phyloP scores from a whole-genome alignment of 2,329 filamentous ascomycete species.

The Fusarium newnesense region DNA sequence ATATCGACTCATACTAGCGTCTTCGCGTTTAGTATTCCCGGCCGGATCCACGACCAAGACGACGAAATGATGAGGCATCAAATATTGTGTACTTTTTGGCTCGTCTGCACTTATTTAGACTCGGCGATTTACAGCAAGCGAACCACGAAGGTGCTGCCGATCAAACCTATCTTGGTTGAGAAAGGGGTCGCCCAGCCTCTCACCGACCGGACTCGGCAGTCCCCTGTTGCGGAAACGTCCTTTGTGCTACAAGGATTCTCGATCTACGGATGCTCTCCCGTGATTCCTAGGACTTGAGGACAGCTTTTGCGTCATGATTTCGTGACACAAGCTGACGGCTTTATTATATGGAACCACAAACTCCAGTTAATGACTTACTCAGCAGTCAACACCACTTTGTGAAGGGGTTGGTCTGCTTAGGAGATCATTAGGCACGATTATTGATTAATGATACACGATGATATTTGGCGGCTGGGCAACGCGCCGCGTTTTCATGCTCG shows the following conservation, averaged over 20 bases:
- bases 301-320: conserved; percentile 7
- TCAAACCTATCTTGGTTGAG: neutral
- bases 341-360: neutral
- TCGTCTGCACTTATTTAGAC: conserved; percentile 9
- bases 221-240: neutral
- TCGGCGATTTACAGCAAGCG: neutral
- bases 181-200: neutral
- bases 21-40: conserved; percentile 8
- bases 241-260: conserved; percentile 10
- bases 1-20: conserved; percentile 31
- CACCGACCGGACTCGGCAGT: conserved; percentile 1
- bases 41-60: conserved; percentile 25
- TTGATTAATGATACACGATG: conserved; percentile 28
- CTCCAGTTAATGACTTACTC: neutral
- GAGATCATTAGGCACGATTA: neutral
- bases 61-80: neutral
- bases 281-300: neutral
- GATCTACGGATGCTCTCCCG: neutral
- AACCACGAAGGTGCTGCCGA: neutral
- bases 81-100: neutral
- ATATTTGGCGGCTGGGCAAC: conserved; percentile 8
- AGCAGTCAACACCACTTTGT: neutral
- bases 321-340: neutral
- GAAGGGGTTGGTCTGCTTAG: neutral
- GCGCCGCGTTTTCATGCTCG: neutral